Conservation (phyloP, 2,329 filamentous ascomycete genomes). For the Epichloe glyceriae region DNA sequence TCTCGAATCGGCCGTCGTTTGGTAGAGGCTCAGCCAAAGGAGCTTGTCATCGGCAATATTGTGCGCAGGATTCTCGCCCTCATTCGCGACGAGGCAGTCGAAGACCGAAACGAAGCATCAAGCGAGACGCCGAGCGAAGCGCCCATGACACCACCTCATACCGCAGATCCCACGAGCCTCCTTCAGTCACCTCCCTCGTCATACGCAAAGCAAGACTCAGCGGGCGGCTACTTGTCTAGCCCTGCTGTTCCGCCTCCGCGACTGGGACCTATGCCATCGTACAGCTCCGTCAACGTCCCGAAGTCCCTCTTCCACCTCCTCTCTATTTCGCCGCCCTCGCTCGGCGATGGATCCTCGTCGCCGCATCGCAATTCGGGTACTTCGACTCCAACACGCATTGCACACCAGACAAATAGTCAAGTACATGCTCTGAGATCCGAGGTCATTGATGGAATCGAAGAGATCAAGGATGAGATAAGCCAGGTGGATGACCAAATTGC, state of each 20-base stretch:
- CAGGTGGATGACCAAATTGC: conserved; percentile 91
- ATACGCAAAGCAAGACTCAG: conserved; percentile 22
- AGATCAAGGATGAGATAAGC: conserved; percentile 90
- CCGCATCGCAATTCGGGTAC: conserved; percentile 35
- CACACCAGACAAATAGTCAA: conserved; percentile 29
- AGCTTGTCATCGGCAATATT: conserved; percentile 90
- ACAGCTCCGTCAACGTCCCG: conserved; percentile 50
- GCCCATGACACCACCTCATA: conserved; percentile 25
- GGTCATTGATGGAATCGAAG: conserved; percentile 84
- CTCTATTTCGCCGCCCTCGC: conserved; percentile 50
- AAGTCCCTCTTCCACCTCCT: conserved; percentile 85
- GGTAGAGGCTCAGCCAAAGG: conserved; percentile 71
- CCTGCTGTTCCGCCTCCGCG: conserved; percentile 25
- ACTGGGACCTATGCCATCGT: conserved; percentile 48
- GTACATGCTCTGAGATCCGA: conserved; percentile 70
- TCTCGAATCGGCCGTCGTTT: conserved; percentile 66
- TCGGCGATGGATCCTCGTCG: conserved; percentile 24
- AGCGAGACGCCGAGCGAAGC: conserved; percentile 47
- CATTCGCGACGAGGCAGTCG: conserved; percentile 81
- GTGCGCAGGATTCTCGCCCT: conserved; percentile 80
- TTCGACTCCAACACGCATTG: conserved; percentile 32
- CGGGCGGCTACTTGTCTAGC: conserved; percentile 16
- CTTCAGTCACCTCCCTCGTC: conserved; percentile 20
- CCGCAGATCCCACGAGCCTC: conserved; percentile 19
- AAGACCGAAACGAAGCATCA: conserved; percentile 53